Base-by-base conservation (phyloP, 495 filamentous ascomycete genomes). In the Neurospora sp. region DNA sequence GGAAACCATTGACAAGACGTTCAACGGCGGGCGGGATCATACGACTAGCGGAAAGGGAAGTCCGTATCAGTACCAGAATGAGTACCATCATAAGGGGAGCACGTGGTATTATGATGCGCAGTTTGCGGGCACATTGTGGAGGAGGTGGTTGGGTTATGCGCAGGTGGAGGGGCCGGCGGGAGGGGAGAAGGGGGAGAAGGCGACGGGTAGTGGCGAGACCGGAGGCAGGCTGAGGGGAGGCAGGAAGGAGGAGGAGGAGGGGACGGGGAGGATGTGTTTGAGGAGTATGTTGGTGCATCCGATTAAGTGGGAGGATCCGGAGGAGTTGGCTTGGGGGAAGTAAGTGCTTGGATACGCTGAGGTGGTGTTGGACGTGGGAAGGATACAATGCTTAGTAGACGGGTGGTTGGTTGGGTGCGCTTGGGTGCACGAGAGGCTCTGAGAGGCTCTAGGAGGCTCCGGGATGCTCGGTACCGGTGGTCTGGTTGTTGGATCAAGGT, bases 101-200 rank as follows among this genome's bases (percentile, higher is more conserved):
- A 97, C 88, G 16, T 99, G 96, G 96, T 98, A 97, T 82, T 98
- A 96, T 81, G 92, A 97, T 78, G 92, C 92, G 27, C 92, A 92
- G 10, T 97, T 96, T 78, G 88, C 93, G 38, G 88, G 90, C 0
- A 89, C 93, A 70, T 75, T 98, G 77, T 98, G 93, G 93, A 90
- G 90, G 75, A 84, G 94, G 73, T 98, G 95, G 95, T 81, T 97
- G 44, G 94, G 94, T 14, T 91, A 92, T 69, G 91, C 91, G 76
- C 90, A 96, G 70, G 78, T 81, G 77, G 84, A 86, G 48, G 84
- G 81, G 1, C 74, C 54, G 12, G 54, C 54, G 12, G 54, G 54
- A 59, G 54, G 54, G 27, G 54, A 66, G 7, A 35, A 66, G 14
- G 84, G 42, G 91, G 94, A 74, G 89, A 90, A 40, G 89, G 91